A percentile compares a stretch with the other conserved stretches of the same genome.
phyloP scores from a whole-genome alignment of 768 basidiomycete species.

The Tylopilus intermedius region DNA sequence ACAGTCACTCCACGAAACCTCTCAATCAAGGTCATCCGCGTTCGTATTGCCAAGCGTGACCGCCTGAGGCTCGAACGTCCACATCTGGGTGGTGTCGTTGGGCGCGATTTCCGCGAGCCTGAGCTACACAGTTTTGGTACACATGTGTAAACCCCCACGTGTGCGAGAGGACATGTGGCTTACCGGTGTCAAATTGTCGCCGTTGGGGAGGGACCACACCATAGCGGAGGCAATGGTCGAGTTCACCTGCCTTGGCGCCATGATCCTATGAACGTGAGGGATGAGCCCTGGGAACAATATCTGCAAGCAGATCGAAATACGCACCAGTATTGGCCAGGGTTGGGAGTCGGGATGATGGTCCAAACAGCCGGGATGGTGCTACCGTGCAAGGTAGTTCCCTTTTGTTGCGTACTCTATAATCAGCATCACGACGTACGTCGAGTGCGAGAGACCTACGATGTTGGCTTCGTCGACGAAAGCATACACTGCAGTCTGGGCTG shows the following conservation, averaged over 20 bases:
- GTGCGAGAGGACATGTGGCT: neutral
- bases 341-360: neutral
- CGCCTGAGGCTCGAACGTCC: neutral
- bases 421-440: neutral
- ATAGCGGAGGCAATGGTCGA: neutral
- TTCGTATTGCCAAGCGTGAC: neutral
- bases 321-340: neutral
- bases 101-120: neutral
- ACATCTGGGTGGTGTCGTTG: neutral
- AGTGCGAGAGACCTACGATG: neutral
- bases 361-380: neutral
- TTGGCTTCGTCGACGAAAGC: neutral
- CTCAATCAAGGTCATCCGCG: neutral
- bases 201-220: neutral
- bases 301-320: neutral
- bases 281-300: neutral
- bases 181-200: neutral
- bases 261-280: neutral
- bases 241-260: neutral
- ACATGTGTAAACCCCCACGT: neutral
- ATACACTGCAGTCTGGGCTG: neutral
- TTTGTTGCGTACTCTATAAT: neutral
- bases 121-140: neutral
- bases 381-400: neutral
- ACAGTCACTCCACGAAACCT: neutral